A percentile compares a stretch with the other conserved stretches of the same genome.
Evolutionary conservation across 1,284 basidiomycete species (phyloP).

Genomic region (Austroboletus rostrupii): DNA sequence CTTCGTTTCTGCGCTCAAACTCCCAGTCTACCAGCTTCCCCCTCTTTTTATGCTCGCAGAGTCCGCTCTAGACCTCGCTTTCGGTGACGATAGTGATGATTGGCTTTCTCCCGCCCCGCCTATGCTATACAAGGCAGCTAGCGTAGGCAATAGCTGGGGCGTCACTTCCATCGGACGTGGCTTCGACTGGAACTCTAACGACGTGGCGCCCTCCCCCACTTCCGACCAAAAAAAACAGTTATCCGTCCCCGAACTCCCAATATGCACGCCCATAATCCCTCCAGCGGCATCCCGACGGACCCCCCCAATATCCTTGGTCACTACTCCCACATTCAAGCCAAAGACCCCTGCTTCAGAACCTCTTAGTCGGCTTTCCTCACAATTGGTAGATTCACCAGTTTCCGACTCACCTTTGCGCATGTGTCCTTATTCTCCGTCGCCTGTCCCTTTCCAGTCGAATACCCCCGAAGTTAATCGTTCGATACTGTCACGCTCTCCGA

Average conservation of each 20-base stretch:
- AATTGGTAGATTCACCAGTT: slow-evolving; percentile 22
- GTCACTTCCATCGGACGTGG: slow-evolving; percentile 78
- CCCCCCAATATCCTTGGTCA: slow-evolving; percentile 14
- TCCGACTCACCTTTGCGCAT: slow-evolving; percentile 23
- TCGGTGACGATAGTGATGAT: slow-evolving; percentile 68
- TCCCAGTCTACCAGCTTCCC: slow-evolving; percentile 1
- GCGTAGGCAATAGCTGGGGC: slow-evolving; percentile 72
- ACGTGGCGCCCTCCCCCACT: slow-evolving; percentile 27
- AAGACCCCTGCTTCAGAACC: slow-evolving; percentile 1
- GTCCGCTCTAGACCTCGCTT: slow-evolving; percentile 54
- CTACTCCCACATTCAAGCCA: slow-evolving; percentile 10
- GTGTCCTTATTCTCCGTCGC: slow-evolving; percentile 33
- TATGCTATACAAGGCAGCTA: slow-evolving; percentile 56
- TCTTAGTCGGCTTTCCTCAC: slow-evolving; percentile 13
- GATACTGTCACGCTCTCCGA: slow-evolving; percentile 36
- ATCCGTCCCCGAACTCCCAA: slow-evolving; percentile 13
- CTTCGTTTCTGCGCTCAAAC: slow-evolving; percentile 4
- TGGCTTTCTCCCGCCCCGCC: slow-evolving; percentile 45
- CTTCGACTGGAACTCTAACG: slow-evolving; percentile 63
- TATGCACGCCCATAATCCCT: slow-evolving; percentile 5
- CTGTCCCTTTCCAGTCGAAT: slow-evolving; percentile 17
- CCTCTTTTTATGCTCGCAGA: slow-evolving; percentile 49
- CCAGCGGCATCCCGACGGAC: slow-evolving; percentile 8
- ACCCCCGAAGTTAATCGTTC: slow-evolving; percentile 24
- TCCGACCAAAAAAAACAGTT: slow-evolving; percentile 5